Evolutionary conservation across 2,329 filamentous ascomycete genomes (phyloP), one percentile per base, ranked within the genome.

Genomic region (Sporothrix pallida): DNA sequence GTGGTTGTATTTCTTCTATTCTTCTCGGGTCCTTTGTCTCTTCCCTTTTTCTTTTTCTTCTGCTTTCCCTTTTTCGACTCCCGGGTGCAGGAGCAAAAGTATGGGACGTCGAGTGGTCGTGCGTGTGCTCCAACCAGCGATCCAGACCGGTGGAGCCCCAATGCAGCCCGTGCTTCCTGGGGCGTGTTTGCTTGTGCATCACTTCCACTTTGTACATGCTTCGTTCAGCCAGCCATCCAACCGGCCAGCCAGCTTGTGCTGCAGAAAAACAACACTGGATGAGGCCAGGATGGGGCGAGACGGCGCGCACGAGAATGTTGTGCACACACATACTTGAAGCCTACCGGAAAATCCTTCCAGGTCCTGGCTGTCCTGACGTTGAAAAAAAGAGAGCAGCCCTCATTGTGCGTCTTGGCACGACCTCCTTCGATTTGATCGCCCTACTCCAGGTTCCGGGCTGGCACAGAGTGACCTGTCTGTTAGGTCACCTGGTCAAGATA

Each of bases 341-440:
- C 62, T 26, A 17, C 42, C 42, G 42, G 62, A 26, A 26, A 26
- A 48, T 26, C 62, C 20, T 46, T 46, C 37, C n/a, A 23, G 62
- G 42, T 67, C 42, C 62, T 48, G 42, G 9, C 7, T 48, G 62
- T 26, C 62, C 9, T 15, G 5, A 20, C 17, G n/a, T 26, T 13
- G 46, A 50, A 50, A 10, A 17, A 17, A 50, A 50, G 13, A 50
- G 31, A 37, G 31, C 31, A 37, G 31, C 5, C 31, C 54, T 17
- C 62, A n/a, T 65, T 17, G 6, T 3, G 17, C 6, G 17, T 17
- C 62, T 65, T 65, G 62, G 62, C 62, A 17, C 17, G 31, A 26
- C 58, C 58, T 63, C 58, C 31, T 63, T 63, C 31, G 17, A 44
- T 44, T 46, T 63, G 37, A 65, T 65, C 60, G 37, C 37, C 60